Evolutionary conservation across 2,329 filamentous ascomycete species (phyloP), one percentile per base, ranked within the genome.

Genomic region (Bipolaris oryzae): DNA sequence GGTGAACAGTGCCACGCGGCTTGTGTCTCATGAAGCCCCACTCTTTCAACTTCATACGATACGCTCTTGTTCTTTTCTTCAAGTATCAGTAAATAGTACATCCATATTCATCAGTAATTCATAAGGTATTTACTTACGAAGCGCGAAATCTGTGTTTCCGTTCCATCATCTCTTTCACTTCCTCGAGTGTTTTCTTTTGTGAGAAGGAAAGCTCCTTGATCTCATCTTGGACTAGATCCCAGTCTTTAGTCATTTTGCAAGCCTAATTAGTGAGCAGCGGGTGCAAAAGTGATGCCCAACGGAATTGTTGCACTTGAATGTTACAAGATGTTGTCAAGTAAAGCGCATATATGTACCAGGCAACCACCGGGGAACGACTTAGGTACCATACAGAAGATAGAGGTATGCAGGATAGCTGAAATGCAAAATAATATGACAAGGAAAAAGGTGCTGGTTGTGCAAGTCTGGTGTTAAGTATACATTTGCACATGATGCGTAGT

Each of bases 11-110:
- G 43, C 49, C 60, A 6, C 61, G 55, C 25, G 55, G 42, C n/a
- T 60, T 63, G 34, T 72, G 62, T 46, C 70, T 69, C 57, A 67
- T 68, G 1, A 70, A 61, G 1, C 72, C 71, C 73, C 73, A 76
- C 53, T 76, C 73, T 56, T 73, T 74, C 37, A 76, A 39, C 50
- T 74, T 76, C 69, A 74, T 73, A 13, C 73, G 68, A 61, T 75
- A 76, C 11, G 74, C 71, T 48, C 74, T 60, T 6, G 71, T 76
- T 1, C 73, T 75, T 28, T 18, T n/a, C 15, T 2, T 0, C 21
- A 7, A 4, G 13, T 6, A 21, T 65, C 10, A 65, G 59, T 11
- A 34, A 35, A 23, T 6, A 31, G n/a, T 33, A 15, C 20, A 39
- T 15, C 15, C 13, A 16, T 4, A 16, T 33, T 7, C 13, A 34